Percentiles rank a stretch among this genome's conserved stretches.
These are phyloP conservation scores for Rosa persica DNA, from an alignment of 306 rosid genomes.

Conservation along the genomic window DNA sequence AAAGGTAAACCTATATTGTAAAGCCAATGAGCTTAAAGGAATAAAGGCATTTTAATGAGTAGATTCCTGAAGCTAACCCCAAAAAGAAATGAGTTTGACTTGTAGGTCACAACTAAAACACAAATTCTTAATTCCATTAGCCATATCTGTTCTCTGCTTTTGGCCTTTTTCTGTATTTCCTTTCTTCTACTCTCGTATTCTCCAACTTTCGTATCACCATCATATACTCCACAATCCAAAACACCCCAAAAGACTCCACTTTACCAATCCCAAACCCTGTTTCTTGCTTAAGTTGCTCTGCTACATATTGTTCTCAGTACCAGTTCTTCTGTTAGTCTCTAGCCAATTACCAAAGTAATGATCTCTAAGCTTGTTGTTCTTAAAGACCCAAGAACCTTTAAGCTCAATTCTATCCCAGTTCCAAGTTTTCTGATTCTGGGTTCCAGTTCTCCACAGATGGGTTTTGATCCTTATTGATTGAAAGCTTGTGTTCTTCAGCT, in stretches of 20 bases:
- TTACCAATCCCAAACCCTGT: neutral
- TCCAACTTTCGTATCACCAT: neutral
- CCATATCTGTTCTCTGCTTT: neutral
- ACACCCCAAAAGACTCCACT: neutral
- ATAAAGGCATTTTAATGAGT: slow-evolving; percentile 21
- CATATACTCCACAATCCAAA: neutral
- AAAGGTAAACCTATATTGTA: no score
- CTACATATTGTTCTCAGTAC: neutral
- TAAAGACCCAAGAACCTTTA: slow-evolving; percentile 6
- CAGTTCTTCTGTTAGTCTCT: neutral
- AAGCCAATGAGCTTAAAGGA: neutral
- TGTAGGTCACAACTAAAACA: slow-evolving; percentile 13
- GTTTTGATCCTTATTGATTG: slow-evolving; percentile 15
- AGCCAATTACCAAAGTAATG: neutral
- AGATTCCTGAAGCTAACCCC: slow-evolving; percentile 29
- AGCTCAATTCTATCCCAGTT: neutral
- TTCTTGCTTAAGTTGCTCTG: neutral
- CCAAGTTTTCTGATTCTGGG: slow-evolving; percentile 12
- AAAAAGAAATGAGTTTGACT: slow-evolving; percentile 30
- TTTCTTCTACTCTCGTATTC: neutral
- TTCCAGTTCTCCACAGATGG: slow-evolving; percentile 6
- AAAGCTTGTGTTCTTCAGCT: slow-evolving; percentile 15
- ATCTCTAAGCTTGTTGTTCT: slow-evolving; percentile 17
- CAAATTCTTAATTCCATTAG: neutral
- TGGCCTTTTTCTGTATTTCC: neutral